Conservation (phyloP, 805 yeast species). For the Metschnikowia similis region DNA sequence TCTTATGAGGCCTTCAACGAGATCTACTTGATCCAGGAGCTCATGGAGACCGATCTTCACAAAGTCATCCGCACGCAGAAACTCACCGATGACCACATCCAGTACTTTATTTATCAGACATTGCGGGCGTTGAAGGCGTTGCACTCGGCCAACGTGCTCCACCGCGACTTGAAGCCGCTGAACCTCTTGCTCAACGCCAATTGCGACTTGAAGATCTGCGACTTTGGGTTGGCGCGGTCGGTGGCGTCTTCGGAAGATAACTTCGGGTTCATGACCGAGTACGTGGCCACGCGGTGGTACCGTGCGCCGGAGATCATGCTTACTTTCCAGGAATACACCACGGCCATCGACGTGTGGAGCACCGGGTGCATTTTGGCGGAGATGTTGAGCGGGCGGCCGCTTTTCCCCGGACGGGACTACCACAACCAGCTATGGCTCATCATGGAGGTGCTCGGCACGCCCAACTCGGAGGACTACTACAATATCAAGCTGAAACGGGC, state of each 20-base stretch:
- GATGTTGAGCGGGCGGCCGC: conserved; percentile 76
- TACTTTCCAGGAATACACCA: conserved; percentile 87
- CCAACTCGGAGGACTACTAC: conserved; percentile 70
- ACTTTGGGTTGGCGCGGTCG: conserved; percentile 83
- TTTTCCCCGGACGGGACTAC: conserved; percentile 93
- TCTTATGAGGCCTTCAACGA: conserved; percentile 74
- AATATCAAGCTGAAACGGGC: conserved; percentile 79
- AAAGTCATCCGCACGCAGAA: conserved; percentile 77
- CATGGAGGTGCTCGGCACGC: conserved; percentile 84
- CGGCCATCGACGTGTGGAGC: conserved; percentile 95
- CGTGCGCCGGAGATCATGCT: conserved; percentile 97
- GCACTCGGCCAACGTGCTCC: conserved; percentile 92
- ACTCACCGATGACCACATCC: conserved; percentile 88
- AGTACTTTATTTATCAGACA: conserved; percentile 88
- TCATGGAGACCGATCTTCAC: conserved; percentile 86
- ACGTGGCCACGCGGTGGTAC: conserved; percentile 97
- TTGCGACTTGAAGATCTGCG: conserved; percentile 92
- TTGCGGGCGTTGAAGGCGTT: conserved; percentile 84
- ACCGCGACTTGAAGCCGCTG: conserved; percentile 88
- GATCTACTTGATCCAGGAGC: conserved; percentile 82
- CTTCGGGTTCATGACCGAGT: conserved; percentile 87
- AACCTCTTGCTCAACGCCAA: conserved; percentile 83
- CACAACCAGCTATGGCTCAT: conserved; percentile 85
- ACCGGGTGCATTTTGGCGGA: conserved; percentile 96
- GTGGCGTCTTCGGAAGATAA: conserved; percentile 61